Evolutionary conservation across 441 rosid species (phyloP), one percentile per base, ranked within the genome.

Genomic region (Corymbia calophylla): DNA sequence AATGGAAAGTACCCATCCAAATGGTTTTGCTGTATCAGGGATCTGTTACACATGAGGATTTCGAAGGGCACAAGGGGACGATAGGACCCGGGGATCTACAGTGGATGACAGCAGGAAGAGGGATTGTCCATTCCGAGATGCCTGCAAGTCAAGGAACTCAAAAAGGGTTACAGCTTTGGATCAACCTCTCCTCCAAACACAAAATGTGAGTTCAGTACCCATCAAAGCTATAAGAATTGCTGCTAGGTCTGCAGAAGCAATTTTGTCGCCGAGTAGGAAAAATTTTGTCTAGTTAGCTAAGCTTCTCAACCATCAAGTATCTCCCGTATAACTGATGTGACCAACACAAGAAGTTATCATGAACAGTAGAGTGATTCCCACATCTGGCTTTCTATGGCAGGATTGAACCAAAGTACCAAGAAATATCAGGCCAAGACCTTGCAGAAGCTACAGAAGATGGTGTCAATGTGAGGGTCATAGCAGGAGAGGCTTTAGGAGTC

Each of bases 101-200:
- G 89, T 97, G 98, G 99, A 97, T 97, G 99, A 97, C 99, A 1
- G 99, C 99, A 5, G 99, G 99, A n/a, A 95, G 96, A 91, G 99
- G 99, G 89, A 95, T 97, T 70, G 97, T 97, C 90, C 99, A 96
- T 86, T 97, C 99, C 15, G 99, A 97, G 90, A 97, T 96, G 99
- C 99, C 99, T 89, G 96, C 95, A 53, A 91, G 92, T 32, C 94
- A 93, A 35, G 98, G 98, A 85, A 96, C 96, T 53, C 96, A 95
- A 91, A 97, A 94, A 89, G 99, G 99, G 32, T 91, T 97, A 49
- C 99, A 96, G 88, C 91, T 97, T 31, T 97, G 99, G 99, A 94
- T 97, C 93, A 97, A 97, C 90, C 97, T 97, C 89, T 95, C 99
- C 87, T 93, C 97, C 86, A 93, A 95, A 84, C 91, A 97, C 35